Conservation (phyloP, 345 rosid species). For the Pugionium dolabratum region DNA sequence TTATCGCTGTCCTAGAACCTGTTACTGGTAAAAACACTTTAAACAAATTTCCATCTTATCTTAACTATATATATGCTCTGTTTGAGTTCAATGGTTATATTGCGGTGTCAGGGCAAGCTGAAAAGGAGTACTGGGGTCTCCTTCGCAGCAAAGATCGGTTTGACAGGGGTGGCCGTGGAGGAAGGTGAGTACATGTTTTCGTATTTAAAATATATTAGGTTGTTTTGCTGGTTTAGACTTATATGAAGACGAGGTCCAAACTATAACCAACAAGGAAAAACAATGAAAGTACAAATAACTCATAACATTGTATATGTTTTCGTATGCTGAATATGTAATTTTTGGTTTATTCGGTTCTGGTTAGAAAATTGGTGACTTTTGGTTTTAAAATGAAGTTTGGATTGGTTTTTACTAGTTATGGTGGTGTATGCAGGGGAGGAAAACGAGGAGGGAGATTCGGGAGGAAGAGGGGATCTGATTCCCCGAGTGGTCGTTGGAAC, state of each 20-base stretch:
- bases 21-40: slow-evolving; percentile 58
- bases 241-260: not conserved
- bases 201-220: not conserved
- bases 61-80: not conserved
- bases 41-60: not conserved
- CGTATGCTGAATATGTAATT: no score
- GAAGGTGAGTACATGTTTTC: slow-evolving; percentile 57
- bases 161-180: slow-evolving; percentile 64
- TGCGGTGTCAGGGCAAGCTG: slow-evolving; percentile 64
- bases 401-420: not conserved
- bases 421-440: slow-evolving; percentile 65
- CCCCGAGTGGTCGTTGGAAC: slow-evolving; percentile 53
- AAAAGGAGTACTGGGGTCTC: slow-evolving; percentile 77
- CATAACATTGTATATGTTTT: no score
- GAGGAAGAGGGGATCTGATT: slow-evolving; percentile 57
- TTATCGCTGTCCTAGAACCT: slow-evolving; percentile 72
- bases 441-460: slow-evolving; percentile 68
- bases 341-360: no score
- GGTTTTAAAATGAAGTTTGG: not conserved
- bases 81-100: not conserved
- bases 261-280: no score
- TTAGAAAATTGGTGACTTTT: not conserved
- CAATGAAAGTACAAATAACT: no score
- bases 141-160: slow-evolving; percentile 63
- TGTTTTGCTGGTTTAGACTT: not conserved